Evolutionary conservation across 805 yeast species (phyloP), one percentile per base, ranked within the genome.

Genomic region (Kodamaea hsintzibuensis): DNA sequence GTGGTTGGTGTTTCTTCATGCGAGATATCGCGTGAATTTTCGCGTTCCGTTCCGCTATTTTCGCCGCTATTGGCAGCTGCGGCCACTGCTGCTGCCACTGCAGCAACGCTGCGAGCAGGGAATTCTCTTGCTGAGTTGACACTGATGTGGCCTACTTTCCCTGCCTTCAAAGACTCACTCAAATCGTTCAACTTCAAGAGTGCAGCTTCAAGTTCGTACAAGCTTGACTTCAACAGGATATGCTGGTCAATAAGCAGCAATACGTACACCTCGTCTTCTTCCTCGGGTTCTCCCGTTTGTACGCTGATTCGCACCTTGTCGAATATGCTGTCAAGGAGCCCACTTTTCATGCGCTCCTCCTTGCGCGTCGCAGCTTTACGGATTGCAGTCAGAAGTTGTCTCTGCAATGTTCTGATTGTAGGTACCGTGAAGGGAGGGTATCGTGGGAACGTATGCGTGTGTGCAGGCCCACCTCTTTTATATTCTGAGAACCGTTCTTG

Each of bases 391-490:
- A 73, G 65, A 42, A 72, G 57, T 45, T 72, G 75, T 16, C 76
- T 57, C 54, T 72, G 76, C 51, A 72, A 60, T 0, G 76, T 72
- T 37, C 76, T 57, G n/a, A 72, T 67, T 2, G 76, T 71, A 33
- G 75, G 75, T 6, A 68, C 64, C 8, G 63, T 55, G 7, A 62
- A 39, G 22, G 47, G 47, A 4, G 47, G 47, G 25, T 40, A 40
- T 12, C 44, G 19, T 19, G 33, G 33, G 19, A 33, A 33, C 10
- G 48, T 27, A 19, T 27, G 22, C 22, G 48, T 30, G n/a, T 27
- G 35, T 30, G 35, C 46, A 12, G 30, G 30, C 6, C 39, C 46
- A 17, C 30, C 43, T 19, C 51, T 22, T 51, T 67, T 67, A 27
- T 53, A 50, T 14, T 61, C 59, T 17, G 62, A 62, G 50, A 61